A percentile compares a stretch with the other conserved stretches of the same genome.
Evolutionary conservation across 2,329 filamentous ascomycete species (phyloP).

Genomic region (Graphiopsis chlorocephala): DNA sequence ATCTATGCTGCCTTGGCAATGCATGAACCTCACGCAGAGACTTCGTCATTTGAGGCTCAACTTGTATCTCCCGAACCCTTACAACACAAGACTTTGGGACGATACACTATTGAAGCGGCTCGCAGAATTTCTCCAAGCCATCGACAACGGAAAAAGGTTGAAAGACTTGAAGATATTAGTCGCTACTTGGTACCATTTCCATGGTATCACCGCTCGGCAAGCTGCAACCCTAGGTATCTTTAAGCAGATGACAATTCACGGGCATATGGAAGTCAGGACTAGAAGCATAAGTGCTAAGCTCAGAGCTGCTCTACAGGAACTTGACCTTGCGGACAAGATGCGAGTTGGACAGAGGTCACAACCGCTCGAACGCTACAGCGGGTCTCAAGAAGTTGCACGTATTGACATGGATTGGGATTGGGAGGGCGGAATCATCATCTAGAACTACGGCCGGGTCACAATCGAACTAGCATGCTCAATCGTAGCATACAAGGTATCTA

Average conservation of each 20-base stretch:
- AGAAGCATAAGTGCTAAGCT: constrained; percentile 15
- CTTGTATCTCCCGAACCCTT: constrained; percentile 19
- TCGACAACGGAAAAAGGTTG: constrained; percentile 19
- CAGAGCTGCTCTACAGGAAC: background rate
- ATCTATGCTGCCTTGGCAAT: constrained; percentile 22
- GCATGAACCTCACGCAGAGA: constrained; percentile 15
- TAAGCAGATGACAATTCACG: constrained; percentile 22
- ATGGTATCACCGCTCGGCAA: constrained; percentile 11
- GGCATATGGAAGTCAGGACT: constrained; percentile 19
- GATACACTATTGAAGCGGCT: background rate
- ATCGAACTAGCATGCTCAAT: no score
- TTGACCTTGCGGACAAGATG: background rate
- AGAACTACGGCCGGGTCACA: no score
- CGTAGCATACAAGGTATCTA: no score
- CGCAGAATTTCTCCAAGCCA: constrained; percentile 15
- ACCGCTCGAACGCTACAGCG: no score
- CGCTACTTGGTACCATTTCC: constrained; percentile 16
- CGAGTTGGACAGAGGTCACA: background rate
- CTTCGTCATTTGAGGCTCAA: constrained; percentile 22
- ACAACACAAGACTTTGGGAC: background rate
- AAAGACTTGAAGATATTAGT: constrained; percentile 20
- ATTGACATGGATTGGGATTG: background rate
- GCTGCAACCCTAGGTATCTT: constrained; percentile 18
- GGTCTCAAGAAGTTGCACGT: no score
- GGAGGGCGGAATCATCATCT: background rate